Percentiles rank a stretch among this genome's conserved stretches.
These are phyloP conservation scores for Handroanthus guayacan DNA, from an alignment of 257 asterid species.

Conservation along the genomic window DNA sequence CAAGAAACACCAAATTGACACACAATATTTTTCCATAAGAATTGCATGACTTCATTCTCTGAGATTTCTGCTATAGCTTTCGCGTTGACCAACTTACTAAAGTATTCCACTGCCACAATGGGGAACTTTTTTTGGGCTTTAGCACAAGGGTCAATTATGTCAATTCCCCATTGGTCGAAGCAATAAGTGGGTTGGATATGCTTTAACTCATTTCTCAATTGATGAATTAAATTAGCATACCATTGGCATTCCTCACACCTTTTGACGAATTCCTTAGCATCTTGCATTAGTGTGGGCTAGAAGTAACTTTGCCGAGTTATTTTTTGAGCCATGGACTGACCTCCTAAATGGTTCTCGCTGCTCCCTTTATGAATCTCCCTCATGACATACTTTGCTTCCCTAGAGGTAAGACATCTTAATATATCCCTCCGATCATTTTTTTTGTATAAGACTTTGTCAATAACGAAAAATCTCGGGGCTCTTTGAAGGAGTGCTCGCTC, in stretches of 20 bases:
- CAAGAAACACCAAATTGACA: neutral
- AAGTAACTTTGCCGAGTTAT: neutral
- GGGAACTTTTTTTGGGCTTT: neutral
- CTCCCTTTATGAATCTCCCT: neutral
- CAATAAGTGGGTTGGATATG: neutral
- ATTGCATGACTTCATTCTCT: neutral
- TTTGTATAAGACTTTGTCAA: too few relatives aligned
- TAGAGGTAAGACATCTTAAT: neutral
- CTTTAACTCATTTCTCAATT: neutral
- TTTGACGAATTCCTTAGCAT: neutral
- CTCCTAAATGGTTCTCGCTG: neutral
- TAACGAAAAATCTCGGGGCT: too few relatives aligned
- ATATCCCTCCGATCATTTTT: neutral
- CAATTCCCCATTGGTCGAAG: neutral
- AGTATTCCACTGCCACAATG: neutral
- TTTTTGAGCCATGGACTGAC: neutral
- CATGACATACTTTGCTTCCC: neutral
- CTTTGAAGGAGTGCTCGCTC: too few relatives aligned
- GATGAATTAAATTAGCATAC: neutral
- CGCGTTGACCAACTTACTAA: neutral
- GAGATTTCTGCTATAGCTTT: neutral
- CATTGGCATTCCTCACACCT: neutral
- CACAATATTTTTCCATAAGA: neutral
- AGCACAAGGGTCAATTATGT: neutral
- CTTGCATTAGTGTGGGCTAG: neutral